A percentile compares a stretch with the other conserved stretches of the same genome.
phyloP scores from a whole-genome alignment of 2,329 filamentous ascomycete species.

The Coniochaeta pulveracea region DNA sequence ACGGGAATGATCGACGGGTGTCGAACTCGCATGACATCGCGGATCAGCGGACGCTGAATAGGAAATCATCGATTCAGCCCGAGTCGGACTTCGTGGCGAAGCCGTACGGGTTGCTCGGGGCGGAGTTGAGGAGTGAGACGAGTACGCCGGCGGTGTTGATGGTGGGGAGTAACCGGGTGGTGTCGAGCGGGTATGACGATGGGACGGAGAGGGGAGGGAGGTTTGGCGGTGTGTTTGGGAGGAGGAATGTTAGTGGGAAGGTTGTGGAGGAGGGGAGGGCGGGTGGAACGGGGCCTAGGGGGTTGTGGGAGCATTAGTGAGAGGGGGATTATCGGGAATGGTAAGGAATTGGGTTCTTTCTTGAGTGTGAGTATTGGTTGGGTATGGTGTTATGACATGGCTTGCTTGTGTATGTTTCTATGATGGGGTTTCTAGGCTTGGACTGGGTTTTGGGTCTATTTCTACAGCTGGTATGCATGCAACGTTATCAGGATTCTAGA shows the following conservation, averaged over 20 bases:
- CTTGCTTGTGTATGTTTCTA: not conserved
- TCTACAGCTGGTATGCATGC: no score
- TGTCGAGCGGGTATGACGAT: conserved; percentile 49
- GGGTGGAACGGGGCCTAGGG: conserved; percentile 3
- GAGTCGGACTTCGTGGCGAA: conserved; percentile 39
- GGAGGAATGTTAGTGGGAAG: conserved; percentile 62
- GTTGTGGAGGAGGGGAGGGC: conserved; percentile 56
- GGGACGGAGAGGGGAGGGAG: conserved; percentile 15
- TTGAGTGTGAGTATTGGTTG: conserved; percentile 2
- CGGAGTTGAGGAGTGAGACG: conserved; percentile 41
- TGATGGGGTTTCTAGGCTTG: no score
- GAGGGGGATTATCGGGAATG: not conserved
- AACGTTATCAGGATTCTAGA: no score
- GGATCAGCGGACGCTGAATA: conserved; percentile 14
- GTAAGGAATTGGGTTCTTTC: not conserved
- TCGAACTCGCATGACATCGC: conserved; percentile 1
- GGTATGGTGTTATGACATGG: not conserved
- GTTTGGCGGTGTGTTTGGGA: conserved; percentile 19
- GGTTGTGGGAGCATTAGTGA: not conserved
- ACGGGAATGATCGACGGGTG: not conserved
- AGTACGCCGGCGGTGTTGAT: conserved; percentile 4
- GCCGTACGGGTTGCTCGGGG: conserved; percentile 47
- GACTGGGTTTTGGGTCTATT: no score
- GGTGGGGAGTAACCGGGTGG: conserved; percentile 23
- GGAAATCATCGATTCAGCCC: conserved; percentile 37